These are phyloP conservation scores for Apophysomyces variabilis DNA, from an alignment of 371 early-diverging fungal genomes.

Conservation along the genomic window DNA sequence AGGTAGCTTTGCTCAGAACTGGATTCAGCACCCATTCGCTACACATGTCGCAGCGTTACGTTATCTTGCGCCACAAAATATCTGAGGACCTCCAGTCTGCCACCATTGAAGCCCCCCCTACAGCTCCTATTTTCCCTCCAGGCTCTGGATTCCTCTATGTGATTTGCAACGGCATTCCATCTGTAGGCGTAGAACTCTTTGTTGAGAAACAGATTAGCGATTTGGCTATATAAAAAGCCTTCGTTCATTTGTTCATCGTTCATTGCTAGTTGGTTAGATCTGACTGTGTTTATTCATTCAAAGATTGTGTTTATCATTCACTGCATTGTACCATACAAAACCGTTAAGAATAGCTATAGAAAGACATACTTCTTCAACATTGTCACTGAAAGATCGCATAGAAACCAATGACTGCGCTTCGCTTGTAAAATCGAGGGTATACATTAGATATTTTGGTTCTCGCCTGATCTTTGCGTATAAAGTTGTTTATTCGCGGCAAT, in stretches of 20 bases:
- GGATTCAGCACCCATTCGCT: conserved; percentile 71
- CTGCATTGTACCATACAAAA: too few relatives aligned
- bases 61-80: conserved; percentile 33
- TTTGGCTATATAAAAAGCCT: conserved; percentile 26
- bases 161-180: conserved; percentile 61
- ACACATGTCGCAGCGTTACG: conserved; percentile 68
- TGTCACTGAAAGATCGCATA: too few relatives aligned
- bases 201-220: conserved; percentile 28
- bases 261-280: neutral
- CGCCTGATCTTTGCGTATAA: too few relatives aligned
- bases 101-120: conserved; percentile 56
- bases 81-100: conserved; percentile 33
- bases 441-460: too few relatives aligned
- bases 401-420: too few relatives aligned
- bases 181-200: conserved; percentile 39
- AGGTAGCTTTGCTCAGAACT: conserved; percentile 47
- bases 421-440: too few relatives aligned
- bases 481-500: too few relatives aligned
- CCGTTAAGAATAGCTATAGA: too few relatives aligned
- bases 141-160: conserved; percentile 61
- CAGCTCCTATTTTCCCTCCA: conserved; percentile 62
- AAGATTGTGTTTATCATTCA: too few relatives aligned
- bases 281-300: neutral
- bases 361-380: too few relatives aligned
- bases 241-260: neutral